Conservation (phyloP, 805 yeast species). For the Saturnispora ahearnii region DNA sequence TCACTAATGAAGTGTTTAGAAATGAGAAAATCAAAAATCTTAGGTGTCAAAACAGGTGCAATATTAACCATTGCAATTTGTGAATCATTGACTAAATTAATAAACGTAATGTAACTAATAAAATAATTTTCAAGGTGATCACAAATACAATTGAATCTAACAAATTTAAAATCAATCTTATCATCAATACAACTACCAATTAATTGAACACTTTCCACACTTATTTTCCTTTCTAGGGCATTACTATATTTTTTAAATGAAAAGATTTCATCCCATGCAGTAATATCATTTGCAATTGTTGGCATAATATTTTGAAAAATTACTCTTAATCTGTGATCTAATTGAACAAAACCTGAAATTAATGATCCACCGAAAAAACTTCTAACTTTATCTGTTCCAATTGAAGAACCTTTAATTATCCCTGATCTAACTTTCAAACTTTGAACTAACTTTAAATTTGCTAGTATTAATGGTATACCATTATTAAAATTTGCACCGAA, state of each 20-base stretch:
- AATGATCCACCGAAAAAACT: slow-evolving; percentile 11
- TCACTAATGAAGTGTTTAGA: slow-evolving; percentile 10
- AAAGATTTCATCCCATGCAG: slow-evolving; percentile 7
- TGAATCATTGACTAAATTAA: slow-evolving; percentile 5
- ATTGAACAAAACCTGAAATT: slow-evolving; percentile 4
- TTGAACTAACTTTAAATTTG: slow-evolving; percentile 1
- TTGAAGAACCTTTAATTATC: not conserved
- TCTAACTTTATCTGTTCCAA: slow-evolving; percentile 1
- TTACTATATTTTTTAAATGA: slow-evolving; percentile 7
- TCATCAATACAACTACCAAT: slow-evolving; percentile 1
- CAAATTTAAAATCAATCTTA: slow-evolving; percentile 1
- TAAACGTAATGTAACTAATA: slow-evolving; percentile 11
- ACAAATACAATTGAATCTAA: slow-evolving; percentile 8
- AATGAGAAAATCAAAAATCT: slow-evolving; percentile 8
- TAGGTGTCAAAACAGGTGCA: slow-evolving; percentile 15
- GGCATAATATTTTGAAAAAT: slow-evolving; percentile 8
- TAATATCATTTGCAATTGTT: slow-evolving; percentile 6
- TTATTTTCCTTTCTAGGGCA: slow-evolving; percentile 10
- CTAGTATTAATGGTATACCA: slow-evolving; percentile 1
- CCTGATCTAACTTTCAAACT: not conserved
- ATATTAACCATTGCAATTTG: not conserved
- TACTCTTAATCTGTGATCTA: slow-evolving; percentile 5
- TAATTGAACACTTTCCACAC: not conserved
- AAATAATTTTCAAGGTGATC: slow-evolving; percentile 16
- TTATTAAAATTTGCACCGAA: not conserved